Evolutionary conservation across 164 flowering plant species (phyloP).

Genomic region (Cinnamomum chago): DNA sequence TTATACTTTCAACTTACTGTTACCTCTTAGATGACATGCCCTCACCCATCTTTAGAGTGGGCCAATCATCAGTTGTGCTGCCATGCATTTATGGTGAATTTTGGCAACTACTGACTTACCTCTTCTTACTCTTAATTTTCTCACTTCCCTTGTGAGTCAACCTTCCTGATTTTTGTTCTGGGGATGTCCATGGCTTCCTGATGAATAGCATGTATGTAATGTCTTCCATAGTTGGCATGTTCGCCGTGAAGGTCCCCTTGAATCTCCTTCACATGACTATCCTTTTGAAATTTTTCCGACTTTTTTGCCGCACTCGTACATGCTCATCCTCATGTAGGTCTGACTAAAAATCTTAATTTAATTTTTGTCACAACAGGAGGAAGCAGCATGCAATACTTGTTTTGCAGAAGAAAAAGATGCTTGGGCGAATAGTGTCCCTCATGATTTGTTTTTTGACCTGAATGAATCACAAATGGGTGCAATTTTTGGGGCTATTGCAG

Average conservation of each 20-base stretch:
- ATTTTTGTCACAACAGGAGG: slow-evolving; percentile 21
- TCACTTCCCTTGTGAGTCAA: too few species aligned
- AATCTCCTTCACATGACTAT: background rate
- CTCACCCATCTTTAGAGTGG: too few species aligned
- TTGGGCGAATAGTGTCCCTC: background rate
- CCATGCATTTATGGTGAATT: too few species aligned
- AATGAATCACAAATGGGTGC: slow-evolving; percentile 59
- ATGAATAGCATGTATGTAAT: too few species aligned
- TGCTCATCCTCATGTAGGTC: background rate
- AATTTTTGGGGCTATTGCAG: slow-evolving; percentile 28
- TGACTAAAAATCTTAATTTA: background rate
- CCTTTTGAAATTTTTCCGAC: background rate
- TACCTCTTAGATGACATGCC: too few species aligned
- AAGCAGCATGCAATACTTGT: slow-evolving; percentile 17
- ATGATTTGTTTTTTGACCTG: slow-evolving; percentile 14
- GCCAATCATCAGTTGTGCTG: too few species aligned
- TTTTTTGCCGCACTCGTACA: background rate
- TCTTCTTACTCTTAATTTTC: too few species aligned
- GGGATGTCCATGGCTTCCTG: too few species aligned
- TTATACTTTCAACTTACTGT: too few species aligned
- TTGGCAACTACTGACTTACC: too few species aligned
- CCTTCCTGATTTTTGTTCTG: too few species aligned
- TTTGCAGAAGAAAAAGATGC: background rate
- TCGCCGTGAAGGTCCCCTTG: background rate
- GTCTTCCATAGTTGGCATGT: too few species aligned